phyloP scores from a whole-genome alignment of 169 alveolate genomes.

The Theileria orientalis region DNA sequence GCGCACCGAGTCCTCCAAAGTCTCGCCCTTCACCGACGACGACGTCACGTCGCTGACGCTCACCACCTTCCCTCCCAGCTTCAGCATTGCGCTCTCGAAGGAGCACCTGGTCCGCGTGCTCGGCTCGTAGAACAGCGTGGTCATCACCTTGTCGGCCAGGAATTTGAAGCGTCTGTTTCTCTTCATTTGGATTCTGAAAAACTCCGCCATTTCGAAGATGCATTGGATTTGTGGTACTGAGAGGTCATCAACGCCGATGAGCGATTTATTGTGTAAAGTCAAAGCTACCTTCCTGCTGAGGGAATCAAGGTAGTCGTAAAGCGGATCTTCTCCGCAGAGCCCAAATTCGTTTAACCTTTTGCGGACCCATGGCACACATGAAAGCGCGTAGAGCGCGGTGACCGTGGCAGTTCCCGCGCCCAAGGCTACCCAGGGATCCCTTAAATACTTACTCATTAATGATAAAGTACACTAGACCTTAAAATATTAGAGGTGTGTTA shows the following conservation, averaged over 20 bases:
- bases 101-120: conserved; percentile 86
- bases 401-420: conserved; percentile 53
- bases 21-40: conserved; percentile 79
- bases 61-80: conserved; percentile 76
- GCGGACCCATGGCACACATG: conserved; percentile 17
- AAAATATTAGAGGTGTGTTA: no score
- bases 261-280: conserved; percentile 4
- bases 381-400: conserved; percentile 30
- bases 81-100: conserved; percentile 80
- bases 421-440: conserved; percentile 16
- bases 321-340: conserved; percentile 17
- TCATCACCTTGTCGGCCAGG: conserved; percentile 43
- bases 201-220: conserved; percentile 48
- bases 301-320: conserved; percentile 37
- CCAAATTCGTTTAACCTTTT: conserved; percentile 31
- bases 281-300: conserved; percentile 43
- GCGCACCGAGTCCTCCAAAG: conserved; percentile 76
- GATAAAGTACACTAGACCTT: no score
- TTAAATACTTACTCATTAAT: not conserved
- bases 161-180: conserved; percentile 17
- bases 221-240: conserved; percentile 39
- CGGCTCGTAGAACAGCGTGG: conserved; percentile 74
- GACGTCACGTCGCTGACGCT: conserved; percentile 63
- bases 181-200: conserved; percentile 42
- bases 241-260: conserved; percentile 48